Base-by-base conservation (phyloP, 192 early-diverging fungal genomes). In the Linnemannia elongata region DNA sequence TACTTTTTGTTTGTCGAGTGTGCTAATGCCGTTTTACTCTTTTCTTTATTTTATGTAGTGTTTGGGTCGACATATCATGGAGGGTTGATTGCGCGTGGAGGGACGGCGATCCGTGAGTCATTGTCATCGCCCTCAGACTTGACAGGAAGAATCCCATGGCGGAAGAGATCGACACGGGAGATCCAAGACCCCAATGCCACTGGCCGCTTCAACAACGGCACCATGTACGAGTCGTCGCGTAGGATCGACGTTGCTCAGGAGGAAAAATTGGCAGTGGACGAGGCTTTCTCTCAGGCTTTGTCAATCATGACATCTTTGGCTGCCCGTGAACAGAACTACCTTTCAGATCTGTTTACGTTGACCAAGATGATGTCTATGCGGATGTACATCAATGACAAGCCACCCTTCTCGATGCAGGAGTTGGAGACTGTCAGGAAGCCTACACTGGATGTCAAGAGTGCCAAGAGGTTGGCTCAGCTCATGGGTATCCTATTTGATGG, bases 321-420 rank as follows among this genome's bases (percentile, higher is more conserved):
- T 18, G 91, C 96, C 17, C 89, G 95, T 4, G 97, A 98, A 88
- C 97, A 99, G 88, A 99, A 98, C 88, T 97, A 96, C 80, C 92
- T 98, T 66, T 92, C 93, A 24, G 97, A 98, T 77, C 88, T 97
- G 41, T 99, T 99, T 72, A 92, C 95, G 83, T 83, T 93, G 89
- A 81, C 89, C 88, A 69, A 90, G 82, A 24, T 89, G 63, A 75
- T 89, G 85, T 76, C 90, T 83, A 73, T 89, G 90, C 85, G 89
- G 74, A 72, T 92, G 90, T 82, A 76, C 80, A 86, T 83, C 80
- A 92, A 78, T 78, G 89, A 89, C 70, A 85, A 49, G 74, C 81
- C 88, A 30, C 80, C 75, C 42, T 89, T 72, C 78, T 81, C 82
- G 35, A 7, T 78, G 39, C 39, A 86, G 88, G 83, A 83, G 6